phyloP scores from a whole-genome alignment of 2,329 filamentous ascomycete species.

The Exophiala sp. region DNA sequence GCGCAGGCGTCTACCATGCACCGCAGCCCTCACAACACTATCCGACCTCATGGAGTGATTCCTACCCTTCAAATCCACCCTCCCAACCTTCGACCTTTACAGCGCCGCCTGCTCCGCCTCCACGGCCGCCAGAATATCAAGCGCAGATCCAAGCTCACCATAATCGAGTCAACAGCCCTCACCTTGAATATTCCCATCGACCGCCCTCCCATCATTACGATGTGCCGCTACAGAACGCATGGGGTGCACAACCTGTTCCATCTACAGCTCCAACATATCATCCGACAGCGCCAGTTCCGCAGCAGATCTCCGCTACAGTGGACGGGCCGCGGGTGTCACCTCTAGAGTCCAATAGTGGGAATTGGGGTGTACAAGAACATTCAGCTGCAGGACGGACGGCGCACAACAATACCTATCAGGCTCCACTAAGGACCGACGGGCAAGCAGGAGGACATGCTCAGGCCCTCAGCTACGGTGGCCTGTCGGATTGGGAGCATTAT shows the following conservation, averaged over 20 bases:
- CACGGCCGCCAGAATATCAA: slow-evolving; percentile 38
- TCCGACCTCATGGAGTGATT: slow-evolving; percentile 18
- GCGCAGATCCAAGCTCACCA: slow-evolving; percentile 28
- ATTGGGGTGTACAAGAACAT: slow-evolving; percentile 15
- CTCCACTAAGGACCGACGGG: slow-evolving; percentile 26
- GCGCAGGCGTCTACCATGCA: not conserved
- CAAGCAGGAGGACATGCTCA: slow-evolving; percentile 21
- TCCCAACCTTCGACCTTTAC: slow-evolving; percentile 14
- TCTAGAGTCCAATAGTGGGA: slow-evolving; percentile 16
- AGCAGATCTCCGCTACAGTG: slow-evolving; percentile 13
- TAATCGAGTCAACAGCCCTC: slow-evolving; percentile 31
- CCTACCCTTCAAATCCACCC: slow-evolving; percentile 25
- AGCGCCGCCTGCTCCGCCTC: slow-evolving; percentile 38
- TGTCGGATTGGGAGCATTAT: slow-evolving; percentile 46
- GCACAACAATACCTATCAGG: slow-evolving; percentile 11
- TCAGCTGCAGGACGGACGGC: slow-evolving; percentile 9
- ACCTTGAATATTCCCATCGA: slow-evolving; percentile 32
- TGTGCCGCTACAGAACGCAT: slow-evolving; percentile 24
- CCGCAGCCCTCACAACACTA: slow-evolving; percentile 18
- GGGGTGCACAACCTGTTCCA: slow-evolving; percentile 14
- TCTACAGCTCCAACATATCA: slow-evolving; percentile 14
- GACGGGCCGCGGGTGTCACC: slow-evolving; percentile 25
- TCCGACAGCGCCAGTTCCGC: slow-evolving; percentile 8
- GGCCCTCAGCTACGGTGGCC: slow-evolving; percentile 39
- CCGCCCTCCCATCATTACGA: slow-evolving; percentile 33